phyloP scores from a whole-genome alignment of 2,329 filamentous ascomycete genomes.

The Diaporthe citri region DNA sequence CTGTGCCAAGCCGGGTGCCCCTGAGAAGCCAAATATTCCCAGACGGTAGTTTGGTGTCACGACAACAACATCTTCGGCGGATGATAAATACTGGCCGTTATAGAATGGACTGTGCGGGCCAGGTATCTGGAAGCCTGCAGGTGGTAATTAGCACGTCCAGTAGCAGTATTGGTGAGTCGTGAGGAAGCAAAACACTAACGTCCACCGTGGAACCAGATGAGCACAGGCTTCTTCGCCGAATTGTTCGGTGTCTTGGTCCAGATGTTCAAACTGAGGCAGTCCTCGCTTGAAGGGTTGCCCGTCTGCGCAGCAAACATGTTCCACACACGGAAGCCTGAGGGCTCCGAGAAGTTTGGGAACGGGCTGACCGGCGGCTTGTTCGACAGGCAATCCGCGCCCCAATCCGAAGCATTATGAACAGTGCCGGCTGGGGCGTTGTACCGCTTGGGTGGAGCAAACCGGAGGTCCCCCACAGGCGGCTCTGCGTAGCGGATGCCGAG shows the following conservation, averaged over 20 bases:
- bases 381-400: slow-evolving; percentile 9
- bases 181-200: neutral
- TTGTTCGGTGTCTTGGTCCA: slow-evolving; percentile 52
- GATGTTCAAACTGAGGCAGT: slow-evolving; percentile 54
- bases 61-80: slow-evolving; percentile 43
- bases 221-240: slow-evolving; percentile 53
- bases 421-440: slow-evolving; percentile 26
- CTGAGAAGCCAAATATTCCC: slow-evolving; percentile 36
- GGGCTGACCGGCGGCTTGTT: slow-evolving; percentile 28
- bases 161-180: neutral
- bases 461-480: slow-evolving; percentile 17
- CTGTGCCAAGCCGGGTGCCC: slow-evolving; percentile 19
- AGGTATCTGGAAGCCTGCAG: slow-evolving; percentile 21
- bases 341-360: slow-evolving; percentile 19
- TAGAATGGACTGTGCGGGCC: slow-evolving; percentile 24
- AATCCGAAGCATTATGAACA: slow-evolving; percentile 14
- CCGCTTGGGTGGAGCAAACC: slow-evolving; percentile 20
- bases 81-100: slow-evolving; percentile 11
- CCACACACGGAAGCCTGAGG: slow-evolving; percentile 21
- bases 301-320: slow-evolving; percentile 29
- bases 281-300: slow-evolving; percentile 44
- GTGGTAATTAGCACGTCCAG: neutral
- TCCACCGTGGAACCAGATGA: slow-evolving; percentile 46
- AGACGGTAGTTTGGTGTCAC: slow-evolving; percentile 40
- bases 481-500: slow-evolving; percentile 34